phyloP scores from a whole-genome alignment of 2,329 filamentous ascomycete species.

The Phaeomoniella chlamydospora region DNA sequence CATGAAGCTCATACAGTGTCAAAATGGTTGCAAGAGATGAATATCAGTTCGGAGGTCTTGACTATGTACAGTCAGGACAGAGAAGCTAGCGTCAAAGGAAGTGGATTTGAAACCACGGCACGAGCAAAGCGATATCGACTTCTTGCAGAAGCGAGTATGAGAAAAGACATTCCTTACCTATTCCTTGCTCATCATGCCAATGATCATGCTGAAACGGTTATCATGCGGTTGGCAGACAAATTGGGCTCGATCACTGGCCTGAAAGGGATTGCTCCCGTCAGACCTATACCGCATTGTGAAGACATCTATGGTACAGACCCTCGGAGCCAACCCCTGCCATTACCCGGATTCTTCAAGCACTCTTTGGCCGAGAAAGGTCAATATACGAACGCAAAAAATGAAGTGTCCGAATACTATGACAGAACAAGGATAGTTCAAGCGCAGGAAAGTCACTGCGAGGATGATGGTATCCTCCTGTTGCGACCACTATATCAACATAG shows the following conservation, averaged over 20 bases:
- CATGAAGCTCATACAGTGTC: slow-evolving; percentile 39
- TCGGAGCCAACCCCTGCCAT: neutral
- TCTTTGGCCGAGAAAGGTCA: neutral
- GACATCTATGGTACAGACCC: neutral
- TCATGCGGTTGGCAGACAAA: slow-evolving; percentile 52
- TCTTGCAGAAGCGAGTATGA: slow-evolving; percentile 47
- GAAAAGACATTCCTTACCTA: slow-evolving; percentile 40
- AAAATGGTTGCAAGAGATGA: slow-evolving; percentile 25
- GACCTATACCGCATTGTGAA: neutral
- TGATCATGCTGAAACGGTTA: slow-evolving; percentile 79
- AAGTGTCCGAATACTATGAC: slow-evolving; percentile 1
- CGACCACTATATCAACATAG: slow-evolving; percentile 56
- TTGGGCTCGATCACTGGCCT: slow-evolving; percentile 6
- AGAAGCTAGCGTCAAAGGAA: slow-evolving; percentile 25
- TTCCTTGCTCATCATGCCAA: slow-evolving; percentile 79
- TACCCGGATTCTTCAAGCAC: neutral
- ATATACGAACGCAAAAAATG: neutral
- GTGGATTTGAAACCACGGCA: slow-evolving; percentile 65
- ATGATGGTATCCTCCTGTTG: slow-evolving; percentile 50
- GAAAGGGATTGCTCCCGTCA: slow-evolving; percentile 6
- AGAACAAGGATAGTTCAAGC: slow-evolving; percentile 5
- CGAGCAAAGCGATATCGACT: slow-evolving; percentile 58
- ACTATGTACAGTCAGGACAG: slow-evolving; percentile 37
- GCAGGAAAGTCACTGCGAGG: slow-evolving; percentile 8
- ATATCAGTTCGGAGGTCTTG: slow-evolving; percentile 24